Evolutionary conservation across 805 yeast species (phyloP), one percentile per base, ranked within the genome.

Genomic region (Ogataea paradorogensis): DNA sequence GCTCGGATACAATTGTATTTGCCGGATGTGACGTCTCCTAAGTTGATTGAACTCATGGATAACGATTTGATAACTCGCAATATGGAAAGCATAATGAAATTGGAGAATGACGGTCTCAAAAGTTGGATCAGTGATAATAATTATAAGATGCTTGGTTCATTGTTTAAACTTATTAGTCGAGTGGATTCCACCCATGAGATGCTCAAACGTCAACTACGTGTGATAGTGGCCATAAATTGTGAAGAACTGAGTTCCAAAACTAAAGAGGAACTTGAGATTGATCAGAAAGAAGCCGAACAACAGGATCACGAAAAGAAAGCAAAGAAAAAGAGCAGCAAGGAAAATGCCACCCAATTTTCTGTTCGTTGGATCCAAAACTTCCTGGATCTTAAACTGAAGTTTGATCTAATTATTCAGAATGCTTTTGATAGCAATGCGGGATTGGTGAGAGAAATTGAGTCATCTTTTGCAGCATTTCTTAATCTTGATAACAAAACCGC

Each of bases 331-430:
- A 45, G 48, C 15, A 27, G 40, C 35, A 50, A 66, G 48, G 64
- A 71, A 53, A 50, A 54, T 33, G 62, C 72, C 42, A 60, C 80
- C 7, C 63, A 67, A 35, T 74, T 73, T 49, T 93, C 95, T 0
- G 69, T 76, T 3, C 67, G 69, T 38, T 89, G 95, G 91, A 73
- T 85, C 8, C 75, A 75, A 30, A 67, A 73, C 21, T 70, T 85
- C 3, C 56, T 85, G 9, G 59, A 56, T 9, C 63, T 78, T 42
- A 80, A 75, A 48, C 65, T 63, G 5, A 76, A 76, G 42, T 77
- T 76, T 50, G 74, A 72, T 26, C 22, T 32, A 3, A 65, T 89
- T 2, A 59, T 78, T 21, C 61, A 65, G 16, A 56, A 59, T 6
- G 66, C 84, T 2, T 78, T 82, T 48, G 65, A 64, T 3, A 68